Base-by-base conservation (phyloP, 306 rosid genomes). In the Lagenaria siceraria region DNA sequence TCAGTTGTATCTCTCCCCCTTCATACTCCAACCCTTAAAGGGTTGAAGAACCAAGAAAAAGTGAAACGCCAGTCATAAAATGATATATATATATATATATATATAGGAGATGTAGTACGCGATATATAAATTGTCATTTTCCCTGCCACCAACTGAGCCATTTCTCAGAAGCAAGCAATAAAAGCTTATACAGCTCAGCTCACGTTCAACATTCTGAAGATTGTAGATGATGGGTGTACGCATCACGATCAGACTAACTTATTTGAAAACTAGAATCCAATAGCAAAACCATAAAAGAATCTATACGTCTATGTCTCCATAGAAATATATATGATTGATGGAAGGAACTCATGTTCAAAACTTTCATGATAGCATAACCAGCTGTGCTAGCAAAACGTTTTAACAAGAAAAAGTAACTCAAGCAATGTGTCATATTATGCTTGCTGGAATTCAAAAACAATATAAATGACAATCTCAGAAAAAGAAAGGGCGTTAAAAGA, bases 341-440 rank as follows among this genome's bases (percentile, higher is more conserved):
- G 18, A 71, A 71, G 48, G 22, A 72, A 72, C 42, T 72, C 60
- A 27, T 29, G 59, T 27, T 29, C 76, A 72, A 69, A 72, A 72
- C 59, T 46, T 72, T 25, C 60, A 49, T 27, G 21, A 49, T 15
- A 48, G 21, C 43, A 72, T 25, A 72, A 17, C 18, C 60, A 27
- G 60, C 76, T 51, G 56, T 48, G 76, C 76, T 18, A 25, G 17
- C 17, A 72, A 72, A 72, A 72, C 1, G 42, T 72, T 49, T 46
- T 1, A 66, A 46, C 40, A 25, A 49, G 18, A 15, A 46, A 51
- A 49, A 49, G 55, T 72, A 14, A 21, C 54, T 71, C 21, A 36
- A 72, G 55, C 77, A 72, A 72, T 49, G 61, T 49, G 46, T 71
- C 76, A 49, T 51, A 73, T 73, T 73, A 73, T 52, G 77, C 43